These are phyloP conservation scores for Suhomyces kunorum DNA, from an alignment of 1,139 yeast species.

Conservation along the genomic window DNA sequence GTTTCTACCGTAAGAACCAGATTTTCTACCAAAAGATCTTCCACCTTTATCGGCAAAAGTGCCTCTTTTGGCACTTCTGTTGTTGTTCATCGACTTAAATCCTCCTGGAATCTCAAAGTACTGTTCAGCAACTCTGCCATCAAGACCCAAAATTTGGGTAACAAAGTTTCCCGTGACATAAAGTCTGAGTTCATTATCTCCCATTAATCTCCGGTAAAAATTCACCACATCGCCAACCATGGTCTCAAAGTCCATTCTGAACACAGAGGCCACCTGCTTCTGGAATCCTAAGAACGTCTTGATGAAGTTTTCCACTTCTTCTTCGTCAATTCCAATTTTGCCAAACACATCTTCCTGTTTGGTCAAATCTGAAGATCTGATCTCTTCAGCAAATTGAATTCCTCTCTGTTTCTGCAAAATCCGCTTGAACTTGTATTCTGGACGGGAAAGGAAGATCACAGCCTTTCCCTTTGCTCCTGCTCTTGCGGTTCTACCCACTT, in stretches of 20 bases:
- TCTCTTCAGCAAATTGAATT: constrained; percentile 47
- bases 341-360: constrained; percentile 13
- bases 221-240: constrained; percentile 15
- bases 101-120: constrained; percentile 27
- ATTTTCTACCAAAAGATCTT: constrained; percentile 5
- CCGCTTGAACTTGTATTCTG: constrained; percentile 51
- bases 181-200: constrained; percentile 19
- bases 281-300: constrained; percentile 16
- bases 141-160: constrained; percentile 15
- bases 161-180: constrained; percentile 16
- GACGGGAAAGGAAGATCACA: constrained; percentile 47
- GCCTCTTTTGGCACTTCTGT: constrained; percentile 19
- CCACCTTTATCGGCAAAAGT: constrained; percentile 12
- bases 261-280: constrained; percentile 29
- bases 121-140: constrained; percentile 18
- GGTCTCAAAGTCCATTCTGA: constrained; percentile 25
- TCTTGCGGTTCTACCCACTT: constrained; percentile 98
- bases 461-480: constrained; percentile 82
- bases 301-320: constrained; percentile 17
- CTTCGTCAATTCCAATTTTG: constrained; percentile 15
- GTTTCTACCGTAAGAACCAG: not conserved
- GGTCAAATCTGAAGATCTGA: constrained; percentile 20
- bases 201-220: constrained; percentile 18
- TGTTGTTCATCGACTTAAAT: constrained; percentile 17
- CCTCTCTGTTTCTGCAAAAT: constrained; percentile 48